Percentiles rank a stretch among this genome's conserved stretches.
Evolutionary conservation across 2,329 filamentous ascomycete genomes (phyloP).

Genomic region (Alternaria ventricosa): DNA sequence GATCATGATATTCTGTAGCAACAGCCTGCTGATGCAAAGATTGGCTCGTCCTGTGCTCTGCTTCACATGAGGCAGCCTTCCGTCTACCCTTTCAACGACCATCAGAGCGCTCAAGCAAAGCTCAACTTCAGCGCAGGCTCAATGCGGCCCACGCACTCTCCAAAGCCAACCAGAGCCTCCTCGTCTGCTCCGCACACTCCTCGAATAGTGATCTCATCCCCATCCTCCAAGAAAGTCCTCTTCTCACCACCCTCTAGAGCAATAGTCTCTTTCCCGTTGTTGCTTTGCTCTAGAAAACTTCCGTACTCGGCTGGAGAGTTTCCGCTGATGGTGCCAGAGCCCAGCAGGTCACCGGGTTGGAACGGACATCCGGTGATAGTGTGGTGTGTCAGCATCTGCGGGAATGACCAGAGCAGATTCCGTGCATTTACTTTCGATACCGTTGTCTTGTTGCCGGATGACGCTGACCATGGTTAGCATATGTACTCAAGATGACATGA

Average conservation of each 20-base stretch:
- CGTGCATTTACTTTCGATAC: conserved; percentile 67
- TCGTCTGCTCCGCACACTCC: conserved; percentile 69
- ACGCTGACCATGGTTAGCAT: conserved; percentile 39
- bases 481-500: neutral
- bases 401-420: conserved; percentile 80
- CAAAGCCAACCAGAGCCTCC: conserved; percentile 76
- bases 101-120: conserved; percentile 12
- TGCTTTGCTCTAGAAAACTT: conserved; percentile 74
- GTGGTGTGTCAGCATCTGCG: conserved; percentile 83
- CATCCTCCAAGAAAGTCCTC: conserved; percentile 75
- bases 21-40: neutral
- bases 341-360: conserved; percentile 75
- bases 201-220: conserved; percentile 71
- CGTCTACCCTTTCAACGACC: neutral
- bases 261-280: conserved; percentile 70
- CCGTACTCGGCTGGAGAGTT: conserved; percentile 64
- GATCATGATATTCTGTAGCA: neutral
- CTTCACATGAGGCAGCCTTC: neutral
- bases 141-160: conserved; percentile 72
- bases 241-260: conserved; percentile 69
- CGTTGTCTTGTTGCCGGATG: conserved; percentile 60
- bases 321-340: conserved; percentile 80
- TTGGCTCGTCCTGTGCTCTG: neutral
- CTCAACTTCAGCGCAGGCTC: conserved; percentile 42
- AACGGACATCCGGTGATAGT: conserved; percentile 77